These are phyloP conservation scores for Rugosomyces carneus DNA, from an alignment of 1,284 basidiomycete genomes.

Conservation along the genomic window DNA sequence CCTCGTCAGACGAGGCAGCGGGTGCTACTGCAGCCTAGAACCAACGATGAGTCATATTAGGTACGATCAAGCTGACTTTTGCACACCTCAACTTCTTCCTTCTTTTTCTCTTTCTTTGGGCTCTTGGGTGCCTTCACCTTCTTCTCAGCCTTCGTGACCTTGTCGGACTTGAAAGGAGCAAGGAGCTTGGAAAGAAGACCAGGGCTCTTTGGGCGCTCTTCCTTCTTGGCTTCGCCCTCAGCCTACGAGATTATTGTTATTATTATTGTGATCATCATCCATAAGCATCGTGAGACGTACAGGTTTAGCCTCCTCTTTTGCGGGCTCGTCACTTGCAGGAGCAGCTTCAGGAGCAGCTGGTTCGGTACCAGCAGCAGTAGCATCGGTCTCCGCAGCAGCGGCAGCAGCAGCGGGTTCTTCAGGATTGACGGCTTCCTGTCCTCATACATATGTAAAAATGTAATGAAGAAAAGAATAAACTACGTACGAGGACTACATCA, in stretches of 20 bases:
- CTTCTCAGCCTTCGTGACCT: slow-evolving; percentile 64
- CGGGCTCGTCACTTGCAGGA: slow-evolving; percentile 34
- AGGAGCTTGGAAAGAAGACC: slow-evolving; percentile 64
- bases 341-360: slow-evolving; percentile 34
- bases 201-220: slow-evolving; percentile 75
- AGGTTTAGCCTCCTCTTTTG: slow-evolving; percentile 57
- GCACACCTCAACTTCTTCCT: slow-evolving; percentile 40
- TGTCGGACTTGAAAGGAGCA: slow-evolving; percentile 65
- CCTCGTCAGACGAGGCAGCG: slow-evolving; percentile 25
- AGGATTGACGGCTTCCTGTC: slow-evolving; percentile 42
- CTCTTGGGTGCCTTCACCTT: slow-evolving; percentile 59
- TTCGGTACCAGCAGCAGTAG: slow-evolving; percentile 25
- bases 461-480: neutral
- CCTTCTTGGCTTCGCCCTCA: slow-evolving; percentile 49
- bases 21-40: slow-evolving; percentile 27
- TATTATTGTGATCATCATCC: no score
- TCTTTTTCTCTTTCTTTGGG: slow-evolving; percentile 67
- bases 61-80: slow-evolving; percentile 1
- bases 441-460: neutral
- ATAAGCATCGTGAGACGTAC: slow-evolving; percentile 34
- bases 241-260: slow-evolving; percentile 20
- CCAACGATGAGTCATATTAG: slow-evolving; percentile 7
- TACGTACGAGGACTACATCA: slow-evolving; percentile 33
- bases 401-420: neutral
- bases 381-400: slow-evolving; percentile 13